Evolutionary conservation across 768 basidiomycete genomes (phyloP), one percentile per base, ranked within the genome.

Genomic region (Lentinula sp.): DNA sequence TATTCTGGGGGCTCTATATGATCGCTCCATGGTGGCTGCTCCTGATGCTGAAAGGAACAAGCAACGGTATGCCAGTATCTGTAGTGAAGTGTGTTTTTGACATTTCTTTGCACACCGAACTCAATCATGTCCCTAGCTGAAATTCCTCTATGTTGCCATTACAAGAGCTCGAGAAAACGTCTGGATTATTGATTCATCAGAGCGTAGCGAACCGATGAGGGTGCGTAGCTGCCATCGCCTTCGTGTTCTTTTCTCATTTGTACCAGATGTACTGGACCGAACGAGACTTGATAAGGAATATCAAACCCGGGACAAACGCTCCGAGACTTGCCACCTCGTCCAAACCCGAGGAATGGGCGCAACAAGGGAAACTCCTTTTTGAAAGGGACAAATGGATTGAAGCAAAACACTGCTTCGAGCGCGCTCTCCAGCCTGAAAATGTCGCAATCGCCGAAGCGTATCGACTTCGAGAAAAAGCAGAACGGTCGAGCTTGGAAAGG

Each of bases 111-210:
- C 2, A 15, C 34, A 23, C 7, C 13, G 48, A 11, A 23, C 32
- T 42, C 62, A 34, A 61, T 34, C 6, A 21, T 28, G 28, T 40
- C 3, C 43, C 1, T 31, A 88, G 87, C 73, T 90, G 21, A 89
- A 90, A 65, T 79, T 76, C 48, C 70, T 90, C 0, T 90, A 90
- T 60, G 88, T 90, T 2, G 88, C 86, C 0, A 79, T 88, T 15
- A 90, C 89, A 0, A 71, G 88, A 45, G 87, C 88, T 1, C 78
- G 85, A 43, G 86, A 84, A 60, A 86, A 87, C 55, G 66, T 90
- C 5, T 88, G 88, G 86, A 83, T 90, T 18, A 80, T 81, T 1
- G 89, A 90, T 67, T 77, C 74, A 37, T 88, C 87, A 0, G 70
- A 75, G 1, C 83, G 78, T 60, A 75, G 79, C 16, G 79, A 83